These are phyloP conservation scores for Fusarium clavum DNA, from an alignment of 2,329 filamentous ascomycete genomes.

Conservation along the genomic window DNA sequence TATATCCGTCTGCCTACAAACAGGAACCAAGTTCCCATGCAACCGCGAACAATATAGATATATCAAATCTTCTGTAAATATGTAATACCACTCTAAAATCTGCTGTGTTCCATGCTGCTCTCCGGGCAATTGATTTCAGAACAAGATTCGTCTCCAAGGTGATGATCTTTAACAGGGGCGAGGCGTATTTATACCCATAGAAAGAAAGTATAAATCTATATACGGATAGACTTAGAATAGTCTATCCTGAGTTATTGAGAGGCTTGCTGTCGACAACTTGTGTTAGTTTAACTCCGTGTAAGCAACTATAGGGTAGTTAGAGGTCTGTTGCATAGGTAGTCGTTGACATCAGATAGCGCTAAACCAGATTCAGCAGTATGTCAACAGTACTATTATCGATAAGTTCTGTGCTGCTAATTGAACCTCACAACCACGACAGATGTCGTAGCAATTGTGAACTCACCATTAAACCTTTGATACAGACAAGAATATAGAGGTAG, in stretches of 20 bases:
- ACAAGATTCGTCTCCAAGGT: no score
- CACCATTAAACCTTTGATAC: background rate
- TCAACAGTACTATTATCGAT: background rate
- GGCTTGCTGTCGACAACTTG: background rate
- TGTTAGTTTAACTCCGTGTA: background rate
- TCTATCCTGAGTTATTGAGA: background rate
- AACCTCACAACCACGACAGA: background rate
- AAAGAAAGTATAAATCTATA: no score
- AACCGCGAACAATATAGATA: no score
- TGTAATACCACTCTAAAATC: no score
- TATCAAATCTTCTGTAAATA: no score
- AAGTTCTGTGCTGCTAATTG: background rate
- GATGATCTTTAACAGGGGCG: no score
- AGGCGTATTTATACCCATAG: no score
- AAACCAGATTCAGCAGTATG: background rate
- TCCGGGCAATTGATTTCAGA: no score
- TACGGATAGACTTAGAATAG: no score
- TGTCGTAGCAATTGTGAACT: background rate
- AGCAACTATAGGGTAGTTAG: background rate
- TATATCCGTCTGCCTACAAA: no score
- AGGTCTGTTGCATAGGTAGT: background rate
- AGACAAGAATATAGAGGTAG: background rate
- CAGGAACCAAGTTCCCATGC: no score
- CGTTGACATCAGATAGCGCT: background rate
- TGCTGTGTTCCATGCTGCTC: no score